phyloP scores from a whole-genome alignment of 768 basidiomycete genomes.

The Suillus decipiens region DNA sequence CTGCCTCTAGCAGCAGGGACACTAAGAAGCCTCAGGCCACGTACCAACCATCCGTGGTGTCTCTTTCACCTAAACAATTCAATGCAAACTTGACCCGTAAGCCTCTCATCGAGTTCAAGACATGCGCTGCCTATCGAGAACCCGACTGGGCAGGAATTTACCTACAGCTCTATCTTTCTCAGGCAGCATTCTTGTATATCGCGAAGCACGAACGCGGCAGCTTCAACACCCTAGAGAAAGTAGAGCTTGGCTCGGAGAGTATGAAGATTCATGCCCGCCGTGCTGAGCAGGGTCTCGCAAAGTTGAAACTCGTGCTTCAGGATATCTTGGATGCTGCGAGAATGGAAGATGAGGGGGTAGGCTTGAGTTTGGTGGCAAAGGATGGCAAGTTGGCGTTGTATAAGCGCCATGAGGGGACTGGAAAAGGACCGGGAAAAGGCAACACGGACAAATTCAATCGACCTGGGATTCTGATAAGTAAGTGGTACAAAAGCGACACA shows the following conservation, averaged over 20 bases:
- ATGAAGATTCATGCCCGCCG: constrained; percentile 26
- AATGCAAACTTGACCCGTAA: constrained; percentile 37
- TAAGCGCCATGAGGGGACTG: constrained; percentile 38
- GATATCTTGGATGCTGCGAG: constrained; percentile 50
- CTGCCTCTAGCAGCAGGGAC: not conserved
- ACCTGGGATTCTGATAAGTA: not conserved
- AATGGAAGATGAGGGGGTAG: constrained; percentile 51
- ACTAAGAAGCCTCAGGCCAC: constrained; percentile 3
- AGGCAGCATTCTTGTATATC: constrained; percentile 61
- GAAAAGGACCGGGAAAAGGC: constrained; percentile 20
- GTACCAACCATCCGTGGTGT: constrained; percentile 12
- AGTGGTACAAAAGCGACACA: not conserved
- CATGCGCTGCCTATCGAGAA: constrained; percentile 27
- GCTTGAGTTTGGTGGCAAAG: constrained; percentile 57
- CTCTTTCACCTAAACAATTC: constrained; percentile 25
- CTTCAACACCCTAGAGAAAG: constrained; percentile 53
- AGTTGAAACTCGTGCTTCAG: constrained; percentile 30
- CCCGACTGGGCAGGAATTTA: constrained; percentile 62
- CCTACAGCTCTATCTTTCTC: constrained; percentile 69
- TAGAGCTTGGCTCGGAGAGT: constrained; percentile 34
- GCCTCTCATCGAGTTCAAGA: constrained; percentile 38
- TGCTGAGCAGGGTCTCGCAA: constrained; percentile 24
- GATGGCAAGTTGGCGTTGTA: constrained; percentile 48
- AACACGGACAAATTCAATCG: constrained; percentile 25
- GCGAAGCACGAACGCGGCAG: constrained; percentile 56